Base-by-base conservation (phyloP, 1,284 basidiomycete species). In the Apiotrichum akiyoshidainum region DNA sequence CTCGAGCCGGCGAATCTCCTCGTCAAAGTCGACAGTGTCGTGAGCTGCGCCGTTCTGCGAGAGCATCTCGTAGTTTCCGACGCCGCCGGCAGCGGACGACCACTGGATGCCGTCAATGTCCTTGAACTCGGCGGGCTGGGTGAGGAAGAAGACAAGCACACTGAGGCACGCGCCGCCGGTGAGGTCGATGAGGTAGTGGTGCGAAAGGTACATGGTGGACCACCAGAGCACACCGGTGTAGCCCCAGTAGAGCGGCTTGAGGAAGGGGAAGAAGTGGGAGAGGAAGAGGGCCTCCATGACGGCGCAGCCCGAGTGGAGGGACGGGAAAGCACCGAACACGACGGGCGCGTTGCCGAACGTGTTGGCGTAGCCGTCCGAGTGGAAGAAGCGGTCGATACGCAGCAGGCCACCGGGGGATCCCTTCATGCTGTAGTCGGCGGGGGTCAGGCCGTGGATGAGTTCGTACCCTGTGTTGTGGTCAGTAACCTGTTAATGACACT, bases 201-300 rank as follows among this genome's bases (percentile, higher is more conserved):
- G 93, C 7, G 90, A 92, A 67, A 95, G 86, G 81, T 96, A 96
- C 95, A 99, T 99, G 37, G 95, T 99, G 26, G 90, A 88, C 95
- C 94, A 98, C 78, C 96, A 99, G 1, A 99, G 83, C 37, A 92
- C 80, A n/a, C 85, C 86, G 2, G 86, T 86, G 77, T 99, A 98
- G 0, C 78, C 80, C 92, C 92, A 98, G 60, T 88, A 87, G 64
- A 84, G 84, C 2, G 78, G 68, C 58, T 74, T 75, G 68, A 83
- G 83, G 65, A 82, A 80, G 0, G 92, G 91, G 85, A 98, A 99
- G 79, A 98, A 98, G 79, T 99, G 93, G 35, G 88, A 86, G 63
- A 96, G 80, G 82, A 96, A 95, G 44, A 99, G 83, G 0, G 94
- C 94, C 68, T 92, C 91, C 69, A 97, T 86, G 8, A 95, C 97